Conservation (phyloP, 306 rosid genomes). For the Macrotyloma uniflorum region DNA sequence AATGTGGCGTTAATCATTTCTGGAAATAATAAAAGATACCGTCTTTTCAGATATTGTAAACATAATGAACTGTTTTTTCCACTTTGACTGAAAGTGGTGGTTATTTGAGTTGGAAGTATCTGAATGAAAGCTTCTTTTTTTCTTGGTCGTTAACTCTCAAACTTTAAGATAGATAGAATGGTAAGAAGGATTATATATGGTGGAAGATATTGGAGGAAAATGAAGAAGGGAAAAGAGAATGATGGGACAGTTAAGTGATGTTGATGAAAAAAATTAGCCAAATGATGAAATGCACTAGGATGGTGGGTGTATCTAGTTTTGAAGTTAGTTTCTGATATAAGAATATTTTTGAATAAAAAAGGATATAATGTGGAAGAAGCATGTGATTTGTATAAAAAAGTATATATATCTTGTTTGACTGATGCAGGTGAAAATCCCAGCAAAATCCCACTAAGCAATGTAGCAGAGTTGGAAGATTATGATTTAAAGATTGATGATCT, state of each 20-base stretch:
- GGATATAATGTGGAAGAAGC: neutral
- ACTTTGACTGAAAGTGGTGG: neutral
- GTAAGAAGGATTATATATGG: neutral
- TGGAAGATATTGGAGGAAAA: neutral
- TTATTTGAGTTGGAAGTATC: neutral
- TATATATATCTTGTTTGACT: conserved; percentile 46
- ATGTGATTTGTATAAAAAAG: neutral
- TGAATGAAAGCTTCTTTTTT: neutral
- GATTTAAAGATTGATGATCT: conserved; percentile 40
- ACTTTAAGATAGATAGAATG: neutral
- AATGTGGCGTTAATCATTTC: neutral
- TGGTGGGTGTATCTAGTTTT: neutral
- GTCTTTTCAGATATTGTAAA: neutral
- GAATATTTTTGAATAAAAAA: neutral
- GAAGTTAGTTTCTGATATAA: neutral
- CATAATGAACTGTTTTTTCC: neutral
- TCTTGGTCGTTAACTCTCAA: neutral
- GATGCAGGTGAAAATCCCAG: conserved; percentile 43
- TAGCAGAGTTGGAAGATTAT: conserved; percentile 38
- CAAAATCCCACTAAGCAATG: conserved; percentile 55
- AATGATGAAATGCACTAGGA: neutral
- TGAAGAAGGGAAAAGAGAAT: conserved; percentile 32
- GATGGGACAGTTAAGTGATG: conserved; percentile 27
- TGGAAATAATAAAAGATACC: neutral
- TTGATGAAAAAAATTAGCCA: neutral